These are phyloP conservation scores for Triangularia setosa DNA, from an alignment of 2,329 filamentous ascomycete genomes.

Conservation along the genomic window DNA sequence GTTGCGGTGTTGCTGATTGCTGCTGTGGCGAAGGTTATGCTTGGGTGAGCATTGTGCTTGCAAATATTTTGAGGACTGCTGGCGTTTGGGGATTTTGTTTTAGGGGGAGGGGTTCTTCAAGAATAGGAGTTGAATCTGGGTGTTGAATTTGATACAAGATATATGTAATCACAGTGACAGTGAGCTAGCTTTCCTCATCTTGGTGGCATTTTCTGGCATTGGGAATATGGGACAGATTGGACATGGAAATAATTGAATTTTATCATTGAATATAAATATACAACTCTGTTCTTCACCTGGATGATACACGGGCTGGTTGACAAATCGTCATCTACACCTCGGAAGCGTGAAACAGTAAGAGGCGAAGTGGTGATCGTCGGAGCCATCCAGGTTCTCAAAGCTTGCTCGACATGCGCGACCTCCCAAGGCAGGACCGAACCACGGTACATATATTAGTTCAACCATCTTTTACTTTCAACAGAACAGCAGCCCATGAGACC, in stretches of 20 bases:
- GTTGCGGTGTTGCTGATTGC: constrained; percentile 66
- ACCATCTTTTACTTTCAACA: no score
- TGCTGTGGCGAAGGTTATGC: constrained; percentile 60
- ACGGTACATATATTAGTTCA: no score
- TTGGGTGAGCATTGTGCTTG: constrained; percentile 15
- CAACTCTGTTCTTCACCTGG: not conserved
- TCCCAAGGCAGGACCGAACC: no score
- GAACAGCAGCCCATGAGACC: no score
- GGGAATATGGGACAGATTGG: not conserved
- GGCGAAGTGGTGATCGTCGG: no score
- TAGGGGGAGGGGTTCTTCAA: no score
- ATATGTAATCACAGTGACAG: not conserved
- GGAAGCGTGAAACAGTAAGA: no score
- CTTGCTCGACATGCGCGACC: no score
- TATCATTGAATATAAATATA: not conserved
- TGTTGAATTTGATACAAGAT: not conserved
- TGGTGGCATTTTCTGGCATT: not conserved
- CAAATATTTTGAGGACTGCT: not conserved
- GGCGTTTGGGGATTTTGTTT: not conserved
- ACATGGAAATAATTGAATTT: not conserved
- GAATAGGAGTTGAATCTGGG: not conserved
- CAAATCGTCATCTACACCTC: no score
- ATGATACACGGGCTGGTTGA: no score
- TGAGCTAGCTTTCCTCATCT: not conserved
- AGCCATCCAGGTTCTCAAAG: no score